Percentiles rank a stretch among this genome's conserved stretches.
phyloP scores from a whole-genome alignment of 768 basidiomycete genomes.

The Candolleomyces efflorescens region DNA sequence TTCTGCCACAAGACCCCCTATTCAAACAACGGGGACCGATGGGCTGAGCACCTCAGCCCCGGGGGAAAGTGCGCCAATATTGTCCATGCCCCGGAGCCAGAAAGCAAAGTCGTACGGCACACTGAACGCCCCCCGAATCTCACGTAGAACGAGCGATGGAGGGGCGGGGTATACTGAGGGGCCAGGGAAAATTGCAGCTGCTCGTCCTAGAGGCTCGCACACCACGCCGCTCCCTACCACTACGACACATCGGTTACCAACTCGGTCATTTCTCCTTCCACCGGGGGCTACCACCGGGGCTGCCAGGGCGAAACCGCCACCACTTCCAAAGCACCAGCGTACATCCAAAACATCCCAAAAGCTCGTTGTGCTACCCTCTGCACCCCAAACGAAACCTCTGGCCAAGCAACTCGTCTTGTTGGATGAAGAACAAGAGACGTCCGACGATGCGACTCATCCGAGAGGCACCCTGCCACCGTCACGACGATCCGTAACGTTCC shows the following conservation, averaged over 20 bases:
- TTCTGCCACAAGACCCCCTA: background rate
- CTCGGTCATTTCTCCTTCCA: background rate
- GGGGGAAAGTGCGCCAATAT: background rate
- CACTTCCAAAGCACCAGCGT: constrained; percentile 57
- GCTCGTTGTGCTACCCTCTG: constrained; percentile 86
- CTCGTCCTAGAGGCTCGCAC: background rate
- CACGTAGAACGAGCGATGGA: background rate
- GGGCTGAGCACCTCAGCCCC: background rate
- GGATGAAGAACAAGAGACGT: constrained; percentile 7
- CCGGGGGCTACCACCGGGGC: background rate
- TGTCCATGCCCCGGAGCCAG: background rate
- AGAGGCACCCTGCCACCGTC: background rate
- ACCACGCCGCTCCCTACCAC: background rate
- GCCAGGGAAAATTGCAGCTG: background rate
- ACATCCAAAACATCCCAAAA: constrained; percentile 91
- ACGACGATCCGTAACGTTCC: background rate
- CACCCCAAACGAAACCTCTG: constrained; percentile 80
- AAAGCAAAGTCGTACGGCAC: background rate
- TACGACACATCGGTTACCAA: background rate
- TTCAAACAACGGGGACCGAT: background rate
- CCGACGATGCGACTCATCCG: constrained; percentile 4
- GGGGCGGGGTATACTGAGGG: background rate
- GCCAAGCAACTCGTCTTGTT: constrained; percentile 2
- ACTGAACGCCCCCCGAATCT: background rate
- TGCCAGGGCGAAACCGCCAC: constrained; percentile 18